Base-by-base conservation (phyloP, 352 stramenopile species). In the Phytophthora cactorum region DNA sequence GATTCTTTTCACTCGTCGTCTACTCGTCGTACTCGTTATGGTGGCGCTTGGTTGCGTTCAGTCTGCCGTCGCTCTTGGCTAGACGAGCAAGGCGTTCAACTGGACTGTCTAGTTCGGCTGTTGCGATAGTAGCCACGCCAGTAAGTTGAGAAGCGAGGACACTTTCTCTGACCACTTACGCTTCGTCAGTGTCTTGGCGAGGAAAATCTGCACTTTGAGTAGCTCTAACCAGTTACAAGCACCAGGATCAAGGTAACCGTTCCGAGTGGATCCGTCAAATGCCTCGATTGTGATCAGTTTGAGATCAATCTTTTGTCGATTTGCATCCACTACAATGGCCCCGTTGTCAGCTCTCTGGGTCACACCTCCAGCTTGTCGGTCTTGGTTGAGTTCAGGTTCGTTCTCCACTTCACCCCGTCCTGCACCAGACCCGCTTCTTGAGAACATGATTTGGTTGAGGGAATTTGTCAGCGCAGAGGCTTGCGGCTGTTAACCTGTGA, bases 251-350 rank as follows among this genome's bases (percentile, higher is more conserved):
- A n/a, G 4, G 14, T 61, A 27, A 2, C 28, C 28, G 10, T 61
- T 44, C 4, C 54, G 14, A 3, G 17, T 14, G 0, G 15, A 6
- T 10, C 41, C 54, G 54, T 29, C 34, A n/a, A 63, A 63, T 2
- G 32, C n/a, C 15, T 55, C 32, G 5, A 63, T 54, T 2, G 44
- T 49, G 32, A 63, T 49, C 2, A 41, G 17, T 5, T 43, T 63
- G 32, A 63, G 17, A 22, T 49, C 46, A n/a, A 63, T 63, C 11
- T 46, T 45, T 1, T 4, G 8, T 5, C 22, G 17, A 8, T 52
- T n/a, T 6, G 45, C 5, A 1, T 22, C 7, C 34, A 8, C 34
- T 17, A 22, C 22, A 27, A 10, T 34, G 2, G 17, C 7, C 11
- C 5, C 34, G 34, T 12, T 39, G 34, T 12, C 8, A 8, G 8